phyloP scores from a whole-genome alignment of 352 stramenopile species.

The Albugo candida region DNA sequence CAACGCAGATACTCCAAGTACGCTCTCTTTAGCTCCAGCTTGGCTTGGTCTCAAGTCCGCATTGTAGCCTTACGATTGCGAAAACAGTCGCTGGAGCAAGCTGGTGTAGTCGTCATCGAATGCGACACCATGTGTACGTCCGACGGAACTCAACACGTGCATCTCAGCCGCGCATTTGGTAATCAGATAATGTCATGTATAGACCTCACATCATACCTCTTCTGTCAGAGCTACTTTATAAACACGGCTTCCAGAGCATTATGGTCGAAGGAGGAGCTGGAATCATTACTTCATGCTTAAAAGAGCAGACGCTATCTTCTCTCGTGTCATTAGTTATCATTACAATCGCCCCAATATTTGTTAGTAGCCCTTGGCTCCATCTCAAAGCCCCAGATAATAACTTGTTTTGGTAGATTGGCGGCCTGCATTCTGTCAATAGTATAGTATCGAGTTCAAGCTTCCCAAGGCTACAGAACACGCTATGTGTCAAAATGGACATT shows the following conservation, averaged over 20 bases:
- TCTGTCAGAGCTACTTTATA: slow-evolving; percentile 15
- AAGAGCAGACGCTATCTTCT: slow-evolving; percentile 13
- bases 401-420: slow-evolving; percentile 3
- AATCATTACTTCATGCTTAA: slow-evolving; percentile 55
- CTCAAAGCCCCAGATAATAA: background rate
- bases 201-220: background rate
- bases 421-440: background rate
- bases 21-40: background rate
- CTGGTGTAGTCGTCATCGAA: slow-evolving; percentile 22
- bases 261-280: slow-evolving; percentile 71
- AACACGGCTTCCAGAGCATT: slow-evolving; percentile 28
- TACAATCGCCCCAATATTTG: slow-evolving; percentile 63
- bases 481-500: background rate
- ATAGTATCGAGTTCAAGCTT: background rate
- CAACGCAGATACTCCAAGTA: background rate
- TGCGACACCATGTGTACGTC: slow-evolving; percentile 12
- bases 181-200: background rate
- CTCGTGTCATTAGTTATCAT: slow-evolving; percentile 51
- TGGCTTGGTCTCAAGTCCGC: background rate
- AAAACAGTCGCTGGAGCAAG: slow-evolving; percentile 17
- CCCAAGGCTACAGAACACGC: background rate
- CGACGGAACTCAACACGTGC: slow-evolving; percentile 15
- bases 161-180: slow-evolving; percentile 46
- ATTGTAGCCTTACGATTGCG: slow-evolving; percentile 17
- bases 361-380: slow-evolving; percentile 8